Percentiles rank a stretch among this genome's conserved stretches.
phyloP scores from a whole-genome alignment of 306 rosid species.

The Quercus dentata region DNA sequence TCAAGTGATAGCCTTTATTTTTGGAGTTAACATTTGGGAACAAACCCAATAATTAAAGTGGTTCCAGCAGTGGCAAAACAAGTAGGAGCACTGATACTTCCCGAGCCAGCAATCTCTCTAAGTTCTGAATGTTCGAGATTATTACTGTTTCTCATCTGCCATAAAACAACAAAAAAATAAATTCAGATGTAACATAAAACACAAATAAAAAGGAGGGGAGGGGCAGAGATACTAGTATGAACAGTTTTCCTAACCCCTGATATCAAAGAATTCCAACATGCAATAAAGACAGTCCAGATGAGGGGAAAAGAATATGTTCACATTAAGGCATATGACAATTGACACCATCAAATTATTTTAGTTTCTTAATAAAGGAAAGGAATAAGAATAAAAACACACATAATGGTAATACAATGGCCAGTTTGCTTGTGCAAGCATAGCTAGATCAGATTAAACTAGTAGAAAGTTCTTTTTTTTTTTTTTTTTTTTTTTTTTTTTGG shows the following conservation, averaged over 20 bases:
- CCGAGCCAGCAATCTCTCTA: slow-evolving; percentile 47
- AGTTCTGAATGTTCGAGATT: slow-evolving; percentile 58
- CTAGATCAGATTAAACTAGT: neutral
- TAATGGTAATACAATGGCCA: neutral
- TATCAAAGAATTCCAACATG: neutral
- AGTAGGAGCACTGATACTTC: slow-evolving; percentile 53
- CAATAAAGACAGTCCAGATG: neutral
- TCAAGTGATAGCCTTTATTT: neutral
- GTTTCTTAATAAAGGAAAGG: neutral
- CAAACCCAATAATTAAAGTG: slow-evolving; percentile 77
- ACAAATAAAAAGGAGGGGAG: neutral
- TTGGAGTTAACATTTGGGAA: slow-evolving; percentile 14
- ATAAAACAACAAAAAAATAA: slow-evolving; percentile 7
- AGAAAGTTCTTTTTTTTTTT: neutral
- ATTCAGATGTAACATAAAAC: slow-evolving; percentile 1
- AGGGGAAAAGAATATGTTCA: neutral
- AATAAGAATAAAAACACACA: neutral
- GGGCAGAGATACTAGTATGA: neutral
- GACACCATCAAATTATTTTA: neutral
- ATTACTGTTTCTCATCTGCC: slow-evolving; percentile 54
- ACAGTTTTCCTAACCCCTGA: neutral
- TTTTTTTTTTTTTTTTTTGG: no score
- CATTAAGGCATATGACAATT: neutral
- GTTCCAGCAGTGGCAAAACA: slow-evolving; percentile 94
- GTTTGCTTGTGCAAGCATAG: neutral